These are phyloP conservation scores for Exophiala spinifera DNA, from an alignment of 2,329 filamentous ascomycete genomes.

Conservation along the genomic window DNA sequence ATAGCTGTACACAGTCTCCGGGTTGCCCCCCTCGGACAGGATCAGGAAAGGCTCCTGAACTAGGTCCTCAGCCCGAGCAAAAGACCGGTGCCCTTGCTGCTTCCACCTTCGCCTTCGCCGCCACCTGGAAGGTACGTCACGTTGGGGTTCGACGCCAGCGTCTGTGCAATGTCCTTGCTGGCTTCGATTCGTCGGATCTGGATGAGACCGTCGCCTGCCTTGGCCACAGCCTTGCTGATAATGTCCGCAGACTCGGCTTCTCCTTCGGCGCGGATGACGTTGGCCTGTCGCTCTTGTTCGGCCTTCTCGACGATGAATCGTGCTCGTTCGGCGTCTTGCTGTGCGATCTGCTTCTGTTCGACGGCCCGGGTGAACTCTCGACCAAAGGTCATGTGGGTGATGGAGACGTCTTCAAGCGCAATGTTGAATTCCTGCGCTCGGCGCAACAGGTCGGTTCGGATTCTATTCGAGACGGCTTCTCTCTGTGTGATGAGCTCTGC, in stretches of 20 bases:
- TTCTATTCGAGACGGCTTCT: constrained; percentile 92
- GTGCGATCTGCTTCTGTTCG: constrained; percentile 99
- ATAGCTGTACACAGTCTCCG: neutral
- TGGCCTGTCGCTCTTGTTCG: constrained; percentile 97
- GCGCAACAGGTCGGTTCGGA: constrained; percentile 85
- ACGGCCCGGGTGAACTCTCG: constrained; percentile 98
- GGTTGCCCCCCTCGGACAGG: neutral
- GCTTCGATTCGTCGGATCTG: constrained; percentile 98
- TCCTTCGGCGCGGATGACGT: constrained; percentile 96
- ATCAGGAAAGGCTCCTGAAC: neutral
- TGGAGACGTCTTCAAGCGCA: constrained; percentile 95
- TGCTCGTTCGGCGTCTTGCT: constrained; percentile 96
- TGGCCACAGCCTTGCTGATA: constrained; percentile 89
- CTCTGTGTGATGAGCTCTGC: constrained; percentile 98
- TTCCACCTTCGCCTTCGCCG: constrained; percentile 51
- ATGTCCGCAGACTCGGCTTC: constrained; percentile 96
- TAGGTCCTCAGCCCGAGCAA: constrained; percentile 55
- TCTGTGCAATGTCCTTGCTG: constrained; percentile 89
- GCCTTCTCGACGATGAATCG: constrained; percentile 98
- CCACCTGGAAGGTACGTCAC: constrained; percentile 89
- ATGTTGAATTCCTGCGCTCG: constrained; percentile 98
- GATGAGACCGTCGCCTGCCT: constrained; percentile 88
- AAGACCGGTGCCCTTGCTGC: constrained; percentile 64
- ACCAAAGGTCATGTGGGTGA: constrained; percentile 99
- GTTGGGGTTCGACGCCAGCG: constrained; percentile 85